Evolutionary conservation across 371 early-diverging fungal species (phyloP), one percentile per base, ranked within the genome.

Genomic region (Coemansia sp.): DNA sequence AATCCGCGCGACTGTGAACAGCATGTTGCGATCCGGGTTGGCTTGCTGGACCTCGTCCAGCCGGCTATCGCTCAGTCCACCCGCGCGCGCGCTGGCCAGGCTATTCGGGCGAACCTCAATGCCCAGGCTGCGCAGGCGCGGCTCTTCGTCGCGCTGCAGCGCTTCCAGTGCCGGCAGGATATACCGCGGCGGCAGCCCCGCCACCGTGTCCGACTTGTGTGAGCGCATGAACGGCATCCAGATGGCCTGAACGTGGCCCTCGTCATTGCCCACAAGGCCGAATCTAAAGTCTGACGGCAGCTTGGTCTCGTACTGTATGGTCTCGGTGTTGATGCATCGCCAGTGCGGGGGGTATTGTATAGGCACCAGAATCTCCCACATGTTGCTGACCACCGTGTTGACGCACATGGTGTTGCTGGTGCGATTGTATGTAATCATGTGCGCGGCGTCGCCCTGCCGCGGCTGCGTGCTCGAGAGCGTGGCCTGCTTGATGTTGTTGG

Each of bases 21-120:
- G 59, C 59, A 88, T 69, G 26, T 80, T 57, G 61, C 87, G 86
- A 33, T 86, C 84, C n/a, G 81, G 77, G 31, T 83, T 83, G 34
- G 86, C 84, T 40, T 71, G 62, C 72, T 92, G 90, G 14, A 93
- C 79, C 42, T 79, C 81, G 14, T 77, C 65, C 7, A 93, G 85
- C 89, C 93, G 90, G 11, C 76, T 81, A 42, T 89, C 87, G 7
- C 83, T 70, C 14, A 93, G 65, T 1, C 93, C 95, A 64, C 91
- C 79, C 7, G 86, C 82, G 16, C 93, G 82, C 2, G 91, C 91
- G 6, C 85, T 84, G 2, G 88, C 84, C 60, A 94, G 83, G 36
- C 84, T 83, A 68, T 88, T 80, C 1, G 91, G 85, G 76, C 81
- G 80, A 31, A 92, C 81, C 71, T 94, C 95, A 9, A 88, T 84